Evolutionary conservation across 2,329 filamentous ascomycete species (phyloP), one percentile per base, ranked within the genome.

Genomic region (Colletotrichum lindemuthianum): DNA sequence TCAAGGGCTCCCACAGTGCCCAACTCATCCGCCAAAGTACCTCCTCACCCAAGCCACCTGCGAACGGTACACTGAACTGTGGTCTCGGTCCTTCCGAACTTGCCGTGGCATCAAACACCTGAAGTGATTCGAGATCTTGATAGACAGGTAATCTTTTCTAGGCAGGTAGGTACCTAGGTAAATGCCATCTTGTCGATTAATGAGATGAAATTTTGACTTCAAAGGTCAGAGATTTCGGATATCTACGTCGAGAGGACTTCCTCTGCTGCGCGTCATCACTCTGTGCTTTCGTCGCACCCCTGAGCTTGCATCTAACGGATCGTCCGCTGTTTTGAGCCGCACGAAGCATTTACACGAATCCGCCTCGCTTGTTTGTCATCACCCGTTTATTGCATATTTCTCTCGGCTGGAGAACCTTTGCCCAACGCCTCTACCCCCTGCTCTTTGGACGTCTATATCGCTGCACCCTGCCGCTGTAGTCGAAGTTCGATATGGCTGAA

Each of bases 401-500:
- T 11, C 32, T 15, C 24, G 34, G 45, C n/a, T 47, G 16, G 33
- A n/a, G 49, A 60, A 60, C 50, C 49, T 50, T 64, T 64, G 39
- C 57, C 37, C 45, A 60, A 58, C 36, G 33, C 44, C 40, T 16
- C 16, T 36, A 16, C 49, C 54, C 36, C 56, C 57, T 40, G 45
- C 15, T 24, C 33, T 36, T 56, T 36, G n/a, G 34, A 16, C 39
- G 44, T 51, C 39, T 32, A 33, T 36, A 39, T 43, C 51, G 45
- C 34, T 47, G 48, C 54, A 54, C 13, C 43, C 45, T 39, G 37
- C 53, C 48, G 41, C 43, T 33, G 24, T 24, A 24, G 24, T 24
- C 24, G 66, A 24, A 53, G 70, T 43, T 55, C 70, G 67, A 48
- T 63, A 71, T 45, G 66, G 49, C 66, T 44, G 64, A 68, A 24